phyloP scores from a whole-genome alignment of 768 basidiomycete genomes.

The Leccinum variicolor region DNA sequence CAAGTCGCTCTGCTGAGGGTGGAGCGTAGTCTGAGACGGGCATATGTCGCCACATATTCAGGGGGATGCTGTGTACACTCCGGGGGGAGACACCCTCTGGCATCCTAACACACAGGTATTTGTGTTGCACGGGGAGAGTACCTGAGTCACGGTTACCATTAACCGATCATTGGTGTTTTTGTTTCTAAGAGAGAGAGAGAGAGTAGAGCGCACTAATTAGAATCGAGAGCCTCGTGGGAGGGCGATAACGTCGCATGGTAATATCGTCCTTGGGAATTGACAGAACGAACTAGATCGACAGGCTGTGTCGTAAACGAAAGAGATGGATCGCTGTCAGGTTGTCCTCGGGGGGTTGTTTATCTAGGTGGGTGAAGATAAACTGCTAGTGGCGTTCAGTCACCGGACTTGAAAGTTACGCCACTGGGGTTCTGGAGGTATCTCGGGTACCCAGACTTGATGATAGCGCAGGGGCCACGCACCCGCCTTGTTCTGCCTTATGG shows the following conservation, averaged over 20 bases:
- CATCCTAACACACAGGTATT: background rate
- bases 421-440: background rate
- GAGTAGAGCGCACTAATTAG: background rate
- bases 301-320: background rate
- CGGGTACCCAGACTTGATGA: slow-evolving; percentile 1
- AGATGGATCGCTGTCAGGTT: slow-evolving; percentile 4
- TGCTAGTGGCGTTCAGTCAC: background rate
- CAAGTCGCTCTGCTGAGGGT: background rate
- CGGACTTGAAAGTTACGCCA: background rate
- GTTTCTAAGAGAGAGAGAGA: background rate
- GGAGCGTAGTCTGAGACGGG: background rate
- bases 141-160: background rate
- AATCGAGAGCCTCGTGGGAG: background rate
- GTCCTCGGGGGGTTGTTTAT: background rate
- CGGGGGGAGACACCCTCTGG: background rate
- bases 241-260: background rate
- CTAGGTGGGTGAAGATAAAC: background rate
- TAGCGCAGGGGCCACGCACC: slow-evolving; percentile 1
- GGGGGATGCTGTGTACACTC: background rate
- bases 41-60: background rate
- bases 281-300: slow-evolving; percentile 1
- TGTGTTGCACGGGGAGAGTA: background rate
- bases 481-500: slow-evolving; percentile 13
- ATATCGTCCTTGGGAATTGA: background rate
- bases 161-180: background rate